Conservation (phyloP, 768 basidiomycete species). For the Lanmaoa pseudosensibilis region DNA sequence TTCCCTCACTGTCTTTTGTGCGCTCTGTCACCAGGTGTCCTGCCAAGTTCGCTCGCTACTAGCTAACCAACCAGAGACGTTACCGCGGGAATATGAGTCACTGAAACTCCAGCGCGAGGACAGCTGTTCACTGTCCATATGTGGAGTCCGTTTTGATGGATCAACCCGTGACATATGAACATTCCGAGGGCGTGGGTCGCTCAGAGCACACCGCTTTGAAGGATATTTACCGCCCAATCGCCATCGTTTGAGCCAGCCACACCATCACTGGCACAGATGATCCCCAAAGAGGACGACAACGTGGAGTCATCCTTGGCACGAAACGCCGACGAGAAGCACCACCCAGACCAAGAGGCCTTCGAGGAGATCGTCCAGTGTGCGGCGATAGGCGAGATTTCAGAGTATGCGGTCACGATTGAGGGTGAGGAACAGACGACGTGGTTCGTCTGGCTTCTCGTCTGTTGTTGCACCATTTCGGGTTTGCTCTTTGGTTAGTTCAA, state of each 20-base stretch:
- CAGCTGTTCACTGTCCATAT: background rate
- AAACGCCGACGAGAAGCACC: conserved; percentile 4
- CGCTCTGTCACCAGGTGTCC: too few relatives aligned
- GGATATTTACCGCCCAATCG: background rate
- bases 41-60: too few relatives aligned
- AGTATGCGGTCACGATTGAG: conserved; percentile 58
- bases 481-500: conserved; percentile 63
- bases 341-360: conserved; percentile 6
- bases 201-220: background rate
- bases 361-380: conserved; percentile 18
- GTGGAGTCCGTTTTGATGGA: background rate
- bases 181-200: background rate
- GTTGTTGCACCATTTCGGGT: conserved; percentile 73
- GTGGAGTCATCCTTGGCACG: background rate
- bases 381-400: conserved; percentile 52
- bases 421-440: conserved; percentile 66
- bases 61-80: background rate
- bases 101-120: background rate
- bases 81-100: background rate
- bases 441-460: conserved; percentile 78
- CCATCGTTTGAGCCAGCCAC: background rate
- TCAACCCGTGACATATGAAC: background rate
- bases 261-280: background rate
- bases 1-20: too few relatives aligned
- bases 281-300: background rate